Conservation (phyloP, 108 stramenopile species). For the Cyclotella distinguenda region DNA sequence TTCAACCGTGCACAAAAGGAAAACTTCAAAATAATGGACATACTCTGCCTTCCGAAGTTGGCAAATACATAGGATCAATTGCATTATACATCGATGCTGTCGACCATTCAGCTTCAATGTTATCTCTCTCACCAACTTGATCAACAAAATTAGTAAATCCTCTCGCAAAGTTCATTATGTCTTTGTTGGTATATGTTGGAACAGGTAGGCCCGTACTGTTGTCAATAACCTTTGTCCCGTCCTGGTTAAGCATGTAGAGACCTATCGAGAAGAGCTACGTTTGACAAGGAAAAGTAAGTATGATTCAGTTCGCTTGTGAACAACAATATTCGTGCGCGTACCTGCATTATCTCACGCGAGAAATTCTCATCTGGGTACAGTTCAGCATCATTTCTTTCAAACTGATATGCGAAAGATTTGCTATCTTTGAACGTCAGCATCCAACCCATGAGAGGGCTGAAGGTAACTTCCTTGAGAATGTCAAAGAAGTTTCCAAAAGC, state of each 20-base stretch:
- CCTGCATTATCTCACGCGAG: slow-evolving; percentile 26
- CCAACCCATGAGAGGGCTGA: slow-evolving; percentile 41
- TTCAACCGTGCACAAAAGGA: neutral
- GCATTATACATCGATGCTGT: slow-evolving; percentile 6
- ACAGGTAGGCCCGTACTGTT: slow-evolving; percentile 18
- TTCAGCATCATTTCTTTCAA: slow-evolving; percentile 18
- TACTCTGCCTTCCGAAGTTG: slow-evolving; percentile 28
- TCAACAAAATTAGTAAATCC: slow-evolving; percentile 31
- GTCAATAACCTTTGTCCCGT: slow-evolving; percentile 49
- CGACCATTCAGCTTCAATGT: slow-evolving; percentile 13
- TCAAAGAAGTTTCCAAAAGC: slow-evolving; percentile 46
- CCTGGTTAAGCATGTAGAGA: slow-evolving; percentile 42
- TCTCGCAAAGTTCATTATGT: slow-evolving; percentile 42
- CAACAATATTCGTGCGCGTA: neutral
- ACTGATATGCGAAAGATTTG: slow-evolving; percentile 32
- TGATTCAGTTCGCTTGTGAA: neutral
- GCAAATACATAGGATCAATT: slow-evolving; percentile 32
- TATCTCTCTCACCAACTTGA: slow-evolving; percentile 2
- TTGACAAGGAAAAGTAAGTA: neutral
- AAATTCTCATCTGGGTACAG: slow-evolving; percentile 52
- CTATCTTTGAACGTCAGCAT: slow-evolving; percentile 43
- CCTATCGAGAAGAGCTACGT: slow-evolving; percentile 31
- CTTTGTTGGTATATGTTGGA: slow-evolving; percentile 44
- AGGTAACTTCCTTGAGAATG: slow-evolving; percentile 39
- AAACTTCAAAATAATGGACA: neutral